phyloP scores from a whole-genome alignment of 2,329 filamentous ascomycete genomes.

The Clarireedia hainanense region DNA sequence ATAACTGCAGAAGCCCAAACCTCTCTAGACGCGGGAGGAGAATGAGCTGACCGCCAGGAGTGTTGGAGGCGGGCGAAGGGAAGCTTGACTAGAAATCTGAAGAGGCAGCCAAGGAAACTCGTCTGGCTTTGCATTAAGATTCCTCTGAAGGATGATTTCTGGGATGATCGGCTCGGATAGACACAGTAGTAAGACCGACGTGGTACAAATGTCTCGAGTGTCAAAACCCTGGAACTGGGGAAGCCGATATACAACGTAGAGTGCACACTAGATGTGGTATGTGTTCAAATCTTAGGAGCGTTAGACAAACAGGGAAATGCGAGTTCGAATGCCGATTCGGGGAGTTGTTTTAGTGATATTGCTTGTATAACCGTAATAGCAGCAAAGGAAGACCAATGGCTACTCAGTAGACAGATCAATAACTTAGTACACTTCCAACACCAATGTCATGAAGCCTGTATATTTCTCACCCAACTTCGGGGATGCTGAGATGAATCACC shows the following conservation, averaged over 20 bases:
- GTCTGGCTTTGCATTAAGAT: neutral
- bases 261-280: neutral
- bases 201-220: neutral
- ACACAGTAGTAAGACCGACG: conserved; percentile 4
- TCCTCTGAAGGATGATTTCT: neutral
- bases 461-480: neutral
- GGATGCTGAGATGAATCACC: neutral
- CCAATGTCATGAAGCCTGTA: neutral
- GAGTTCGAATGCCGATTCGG: neutral
- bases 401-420: neutral
- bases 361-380: neutral
- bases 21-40: neutral
- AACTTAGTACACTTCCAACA: neutral
- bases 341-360: neutral
- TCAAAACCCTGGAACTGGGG: neutral
- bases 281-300: neutral
- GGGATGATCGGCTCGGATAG: conserved; percentile 5
- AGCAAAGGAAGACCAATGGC: neutral
- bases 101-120: neutral
- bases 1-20: neutral
- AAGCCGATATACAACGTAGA: neutral
- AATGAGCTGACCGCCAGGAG: neutral
- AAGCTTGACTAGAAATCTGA: neutral
- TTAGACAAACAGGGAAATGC: neutral
- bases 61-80: neutral